phyloP scores from a whole-genome alignment of 2,329 filamentous ascomycete genomes.

The Apiospora sp. region DNA sequence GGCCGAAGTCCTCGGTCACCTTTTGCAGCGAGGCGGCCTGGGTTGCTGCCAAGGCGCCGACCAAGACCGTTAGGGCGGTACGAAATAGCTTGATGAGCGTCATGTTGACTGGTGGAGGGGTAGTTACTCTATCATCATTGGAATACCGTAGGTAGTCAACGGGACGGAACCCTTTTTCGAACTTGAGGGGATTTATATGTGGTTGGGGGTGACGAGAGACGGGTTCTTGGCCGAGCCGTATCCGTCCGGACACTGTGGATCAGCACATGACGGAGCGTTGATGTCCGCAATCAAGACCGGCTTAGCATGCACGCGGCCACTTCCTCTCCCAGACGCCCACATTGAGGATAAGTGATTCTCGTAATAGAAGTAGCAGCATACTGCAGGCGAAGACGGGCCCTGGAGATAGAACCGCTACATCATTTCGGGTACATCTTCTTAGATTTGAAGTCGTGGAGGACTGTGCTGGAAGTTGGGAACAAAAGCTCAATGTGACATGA shows the following conservation, averaged over 20 bases:
- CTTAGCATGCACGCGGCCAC: neutral
- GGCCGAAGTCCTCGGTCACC: constrained; percentile 44
- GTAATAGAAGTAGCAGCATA: too few relatives aligned
- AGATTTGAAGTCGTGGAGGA: neutral
- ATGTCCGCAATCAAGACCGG: neutral
- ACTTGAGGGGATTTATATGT: neutral
- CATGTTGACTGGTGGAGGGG: neutral
- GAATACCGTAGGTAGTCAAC: too few relatives aligned
- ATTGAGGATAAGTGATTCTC: neutral
- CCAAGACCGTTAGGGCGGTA: neutral
- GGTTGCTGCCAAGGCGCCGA: neutral
- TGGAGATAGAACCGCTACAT: neutral
- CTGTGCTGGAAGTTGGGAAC: neutral
- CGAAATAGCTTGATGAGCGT: neutral
- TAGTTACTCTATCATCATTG: neutral
- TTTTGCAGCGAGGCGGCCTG: constrained; percentile 39
- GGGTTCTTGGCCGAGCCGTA: neutral
- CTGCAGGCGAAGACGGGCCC: neutral
- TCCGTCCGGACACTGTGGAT: neutral
- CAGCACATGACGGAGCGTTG: constrained; percentile 1
- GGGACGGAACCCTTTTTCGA: accelerated
- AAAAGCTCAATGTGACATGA: neutral
- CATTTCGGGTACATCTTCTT: neutral
- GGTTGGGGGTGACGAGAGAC: neutral
- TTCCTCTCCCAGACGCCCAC: neutral